Conservation (phyloP, 2,329 filamentous ascomycete species). For the Aspergillus novofumigatus region DNA sequence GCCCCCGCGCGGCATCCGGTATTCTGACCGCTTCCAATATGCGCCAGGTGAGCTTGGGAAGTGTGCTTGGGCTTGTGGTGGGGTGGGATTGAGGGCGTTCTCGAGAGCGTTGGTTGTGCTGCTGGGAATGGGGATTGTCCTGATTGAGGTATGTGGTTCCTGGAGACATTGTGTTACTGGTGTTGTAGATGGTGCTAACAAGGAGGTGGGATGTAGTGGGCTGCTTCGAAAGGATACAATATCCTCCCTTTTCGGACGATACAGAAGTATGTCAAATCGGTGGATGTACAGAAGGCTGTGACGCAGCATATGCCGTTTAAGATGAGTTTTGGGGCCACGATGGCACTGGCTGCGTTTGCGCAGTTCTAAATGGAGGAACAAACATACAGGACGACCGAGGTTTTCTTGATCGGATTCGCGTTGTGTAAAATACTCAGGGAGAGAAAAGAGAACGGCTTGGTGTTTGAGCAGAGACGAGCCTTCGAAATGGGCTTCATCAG, state of each 20-base stretch:
- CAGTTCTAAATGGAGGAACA: slow-evolving; percentile 26
- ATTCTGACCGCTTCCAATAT: slow-evolving; percentile 34
- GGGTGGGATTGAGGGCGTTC: slow-evolving; percentile 42
- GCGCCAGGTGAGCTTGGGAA: slow-evolving; percentile 44
- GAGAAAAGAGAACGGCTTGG: neutral
- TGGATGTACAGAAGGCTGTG: slow-evolving; percentile 36
- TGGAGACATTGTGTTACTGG: neutral
- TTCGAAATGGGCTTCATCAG: neutral
- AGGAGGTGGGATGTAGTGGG: slow-evolving; percentile 30
- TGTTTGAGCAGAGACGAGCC: neutral
- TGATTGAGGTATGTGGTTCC: slow-evolving; percentile 37
- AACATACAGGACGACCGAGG: neutral
- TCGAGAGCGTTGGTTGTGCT: slow-evolving; percentile 42
- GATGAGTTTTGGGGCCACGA: slow-evolving; percentile 43
- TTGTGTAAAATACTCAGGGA: neutral
- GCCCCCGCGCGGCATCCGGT: slow-evolving; percentile 8
- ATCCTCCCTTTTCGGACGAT: slow-evolving; percentile 39
- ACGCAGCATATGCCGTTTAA: slow-evolving; percentile 43
- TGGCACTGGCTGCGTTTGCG: slow-evolving; percentile 45
- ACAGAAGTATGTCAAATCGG: slow-evolving; percentile 39
- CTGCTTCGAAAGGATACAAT: slow-evolving; percentile 45
- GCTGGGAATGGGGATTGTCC: slow-evolving; percentile 41
- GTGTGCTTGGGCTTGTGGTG: slow-evolving; percentile 41
- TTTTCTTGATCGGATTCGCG: neutral
- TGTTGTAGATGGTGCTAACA: neutral